phyloP scores from a whole-genome alignment of 192 early-diverging fungal species.

The Tieghemiomyces parasiticus region DNA sequence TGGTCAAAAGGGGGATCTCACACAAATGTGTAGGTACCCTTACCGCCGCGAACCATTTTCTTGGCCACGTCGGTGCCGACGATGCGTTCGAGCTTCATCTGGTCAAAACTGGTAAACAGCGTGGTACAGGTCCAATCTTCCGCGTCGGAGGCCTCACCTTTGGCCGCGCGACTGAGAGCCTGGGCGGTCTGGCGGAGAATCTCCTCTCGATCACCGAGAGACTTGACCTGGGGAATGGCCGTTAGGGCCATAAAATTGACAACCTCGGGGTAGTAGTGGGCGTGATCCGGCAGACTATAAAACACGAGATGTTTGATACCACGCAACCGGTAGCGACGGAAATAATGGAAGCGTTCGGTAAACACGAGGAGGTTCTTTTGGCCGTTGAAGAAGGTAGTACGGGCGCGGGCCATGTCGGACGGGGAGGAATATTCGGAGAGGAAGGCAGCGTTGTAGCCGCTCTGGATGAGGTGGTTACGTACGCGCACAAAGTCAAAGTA shows the following conservation, averaged over 20 bases:
- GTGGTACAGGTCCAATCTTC: slow-evolving; percentile 40
- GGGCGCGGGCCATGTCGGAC: slow-evolving; percentile 57
- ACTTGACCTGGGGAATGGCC: slow-evolving; percentile 25
- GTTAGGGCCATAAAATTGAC: slow-evolving; percentile 55
- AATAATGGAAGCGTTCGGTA: slow-evolving; percentile 97
- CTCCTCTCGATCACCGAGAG: slow-evolving; percentile 13
- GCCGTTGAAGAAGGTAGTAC: slow-evolving; percentile 70
- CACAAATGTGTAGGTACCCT: slow-evolving; percentile 38
- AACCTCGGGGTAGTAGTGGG: slow-evolving; percentile 80
- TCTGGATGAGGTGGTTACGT: slow-evolving; percentile 72
- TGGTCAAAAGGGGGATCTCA: slow-evolving; percentile 12
- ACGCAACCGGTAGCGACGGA: slow-evolving; percentile 68
- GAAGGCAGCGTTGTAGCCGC: slow-evolving; percentile 53
- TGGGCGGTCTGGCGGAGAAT: background rate
- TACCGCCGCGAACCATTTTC: slow-evolving; percentile 52
- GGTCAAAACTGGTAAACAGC: slow-evolving; percentile 68
- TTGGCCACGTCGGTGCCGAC: slow-evolving; percentile 61
- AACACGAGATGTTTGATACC: slow-evolving; percentile 77
- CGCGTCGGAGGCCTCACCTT: slow-evolving; percentile 25
- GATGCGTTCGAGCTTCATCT: slow-evolving; percentile 75
- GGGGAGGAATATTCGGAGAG: slow-evolving; percentile 84
- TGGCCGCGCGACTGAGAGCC: slow-evolving; percentile 29
- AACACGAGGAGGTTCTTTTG: slow-evolving; percentile 59
- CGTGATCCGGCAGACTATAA: slow-evolving; percentile 76
- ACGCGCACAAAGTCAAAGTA: slow-evolving; percentile 96